Base-by-base conservation (phyloP, 208 protist species). In the Sergeia podlipaevii region DNA sequence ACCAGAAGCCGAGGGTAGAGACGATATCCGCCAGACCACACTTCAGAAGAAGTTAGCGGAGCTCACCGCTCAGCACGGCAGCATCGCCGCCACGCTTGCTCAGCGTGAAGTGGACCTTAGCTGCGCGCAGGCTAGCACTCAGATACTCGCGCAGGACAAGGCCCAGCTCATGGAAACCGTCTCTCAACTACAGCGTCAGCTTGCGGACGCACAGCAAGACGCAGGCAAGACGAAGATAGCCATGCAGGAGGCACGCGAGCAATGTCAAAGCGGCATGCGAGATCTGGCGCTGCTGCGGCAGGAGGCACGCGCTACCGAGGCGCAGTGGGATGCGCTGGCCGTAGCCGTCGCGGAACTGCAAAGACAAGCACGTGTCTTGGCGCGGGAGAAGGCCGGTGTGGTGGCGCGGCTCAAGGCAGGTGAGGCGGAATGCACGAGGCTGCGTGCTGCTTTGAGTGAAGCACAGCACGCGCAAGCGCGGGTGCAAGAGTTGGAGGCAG, bases 291-390 rank as follows among this genome's bases (percentile, higher is more conserved):
- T 49, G 49, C 53, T 73, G 43, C 58, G 56, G 24, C 38, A n/a
- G 8, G 64, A 73, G 32, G 36, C 53, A 1, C 1, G 57, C 18
- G 30, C 41, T 10, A 30, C 50, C 27, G 65, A 58, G 5, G 67
- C 48, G 15, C 55, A 74, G 52, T 57, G 65, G 29, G 63, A 69
- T 26, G 51, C 34, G 0, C 66, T 72, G 11, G 28, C 48, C 3
- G 42, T 48, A 13, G 45, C 38, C 3, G 39, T 43, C 20, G 51
- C 59, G 21, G 68, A 77, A 37, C 41, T 84, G 8, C 67, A 44
- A n/a, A 21, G 64, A 2, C 56, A 72, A 15, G 48, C 54, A 6
- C 66, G 41, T 33, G 20, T 66, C 20, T 50, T 75, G 20, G 30
- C 29, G 42, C 29, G 20, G 2, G 65, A 74, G 30, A 77, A 70